phyloP scores from a whole-genome alignment of 345 rosid genomes.

The rapeseed (Brassica napus) region Da-Ae NC_063443.1:10982501-10983000 shows the following conservation, averaged over 20 bases:
- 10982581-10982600: background rate
- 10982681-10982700: background rate
- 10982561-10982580: background rate
- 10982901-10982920: slow-evolving; percentile 1
- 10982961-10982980: slow-evolving; percentile 21
- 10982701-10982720: too few species aligned
- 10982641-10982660: background rate
- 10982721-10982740: background rate
- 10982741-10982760: slow-evolving; percentile 4
- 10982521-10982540: background rate
- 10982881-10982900: background rate
- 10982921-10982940: slow-evolving; percentile 16
- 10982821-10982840: background rate
- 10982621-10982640: background rate
- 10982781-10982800: background rate
- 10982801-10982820: background rate
- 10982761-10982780: slow-evolving; percentile 17
- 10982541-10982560: slow-evolving; percentile 15
- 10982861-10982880: background rate
- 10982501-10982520: too few species aligned
- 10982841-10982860: background rate
- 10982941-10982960: background rate
- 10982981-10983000: slow-evolving; percentile 37
- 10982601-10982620: background rate
- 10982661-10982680: background rate